Base-by-base conservation (phyloP, 805 yeast species). In the Candida hispaniensis region DNA sequence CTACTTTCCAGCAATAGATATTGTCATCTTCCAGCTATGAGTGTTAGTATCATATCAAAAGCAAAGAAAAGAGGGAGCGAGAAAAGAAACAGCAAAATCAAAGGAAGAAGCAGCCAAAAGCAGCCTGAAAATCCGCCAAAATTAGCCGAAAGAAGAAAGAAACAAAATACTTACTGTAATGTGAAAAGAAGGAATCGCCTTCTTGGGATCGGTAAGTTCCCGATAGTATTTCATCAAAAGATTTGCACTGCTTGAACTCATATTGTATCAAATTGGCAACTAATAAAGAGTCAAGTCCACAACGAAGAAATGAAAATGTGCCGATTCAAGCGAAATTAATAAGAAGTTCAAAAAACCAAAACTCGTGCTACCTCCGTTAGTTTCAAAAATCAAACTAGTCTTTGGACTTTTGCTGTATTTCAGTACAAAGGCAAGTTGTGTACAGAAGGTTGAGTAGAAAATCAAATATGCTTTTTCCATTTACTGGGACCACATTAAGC, bases 161-260 rank as follows among this genome's bases (percentile, higher is more conserved):
- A 7, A n/a, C 18, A n/a, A 13, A 5, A 3, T 38, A 38, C 52
- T 30, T 46, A 54, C 56, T 9, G 67, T 79, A 34, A 79, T 79
- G 54, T 79, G 81, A 60, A 74, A 73, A 6, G 73, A 66, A 3
- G 79, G 78, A 39, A 73, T 70, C 24, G 79, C 86, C 55, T 79
- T 81, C 52, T 77, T 79, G 7, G 96, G 94, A 61, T 86, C 93
- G 14, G 95, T 82, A 41, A 88, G 76, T 55, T 88, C 96, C 56
- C 81, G 75, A 61, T 67, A 86, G 68, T 88, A 96, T 69, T 91
- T 85, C 73, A 83, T 78, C 40, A 88, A 67, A 40, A 88, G 69
- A 42, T 93, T 75, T 16, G 51, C 46, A 34, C 46, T 41, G 18
- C 48, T 48, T 25, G 49, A 39, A 29, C 42, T 44, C 17, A 44